Base-by-base conservation (phyloP, 257 asterid genomes). In the Capsicum chinense region DNA sequence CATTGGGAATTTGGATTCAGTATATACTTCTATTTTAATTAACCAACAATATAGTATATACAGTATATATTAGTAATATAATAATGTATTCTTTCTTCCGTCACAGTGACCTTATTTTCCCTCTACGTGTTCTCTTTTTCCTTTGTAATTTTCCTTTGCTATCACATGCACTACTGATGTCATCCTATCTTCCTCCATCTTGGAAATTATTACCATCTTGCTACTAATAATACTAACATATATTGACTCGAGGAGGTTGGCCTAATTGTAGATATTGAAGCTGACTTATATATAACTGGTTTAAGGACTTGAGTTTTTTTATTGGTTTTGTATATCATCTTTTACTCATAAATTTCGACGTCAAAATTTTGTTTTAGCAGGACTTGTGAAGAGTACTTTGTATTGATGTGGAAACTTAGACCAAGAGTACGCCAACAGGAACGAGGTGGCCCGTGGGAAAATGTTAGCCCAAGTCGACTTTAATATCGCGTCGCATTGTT, bases 81-180 rank as follows among this genome's bases (percentile, higher is more conserved):
- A 26, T 63, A 21, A 66, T 33, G 47, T 3, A 11, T 66, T 73
- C 19, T 48, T 73, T 48, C 79, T n/a, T 47, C 14, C 17, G 59
- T 71, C 80, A 71, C 47, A 10, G 5, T 73, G n/a, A 73, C 80
- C 44, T 67, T 15, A 37, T 68, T 39, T 17, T 57, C 3, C 71
- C 17, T 37, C 47, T 52, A 54, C 66, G 44, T 60, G 35, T 5
- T 33, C 52, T 52, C 47, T 52, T 42, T 68, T 42, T 69, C 56
- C 15, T 58, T 69, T 37, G 33, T 68, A 14, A 39, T 50, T 74
- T 74, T 74, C 12, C 62, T 50, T 74, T 21, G 81, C 47, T 12
- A 74, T 74, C 81, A 52, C 79, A 70, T 82, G 80, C 85, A 68
- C 7, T 66, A 56, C 58, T 83, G 15, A 83, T 69, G 48, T 64